phyloP scores from a whole-genome alignment of 306 rosid genomes.

The Vigna unguiculata region DNA sequence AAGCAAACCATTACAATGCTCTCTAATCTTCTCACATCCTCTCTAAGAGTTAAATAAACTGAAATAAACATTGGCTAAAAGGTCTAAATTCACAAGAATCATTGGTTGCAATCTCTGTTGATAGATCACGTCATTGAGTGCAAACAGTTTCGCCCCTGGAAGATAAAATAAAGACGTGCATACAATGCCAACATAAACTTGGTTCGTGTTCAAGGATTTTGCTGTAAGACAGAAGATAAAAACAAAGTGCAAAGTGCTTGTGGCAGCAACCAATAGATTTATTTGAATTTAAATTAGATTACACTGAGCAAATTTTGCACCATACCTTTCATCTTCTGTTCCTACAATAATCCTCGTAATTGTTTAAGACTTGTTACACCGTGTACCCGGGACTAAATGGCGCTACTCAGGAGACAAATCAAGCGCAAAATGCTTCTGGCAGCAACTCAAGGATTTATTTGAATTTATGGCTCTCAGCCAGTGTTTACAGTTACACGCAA shows the following conservation, averaged over 20 bases:
- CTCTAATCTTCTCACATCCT: no score
- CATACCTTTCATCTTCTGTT: background rate
- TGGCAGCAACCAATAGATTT: conserved; percentile 47
- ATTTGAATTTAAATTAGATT: conserved; percentile 42
- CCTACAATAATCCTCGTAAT: background rate
- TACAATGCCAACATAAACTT: conserved; percentile 10
- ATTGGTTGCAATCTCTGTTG: background rate
- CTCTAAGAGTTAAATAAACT: no score
- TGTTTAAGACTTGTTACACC: background rate
- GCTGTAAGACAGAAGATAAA: background rate
- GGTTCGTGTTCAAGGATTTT: conserved; percentile 4
- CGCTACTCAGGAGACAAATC: background rate
- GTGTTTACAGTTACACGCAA: conserved; percentile 55
- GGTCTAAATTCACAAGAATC: conserved; percentile 15
- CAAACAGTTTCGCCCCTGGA: conserved; percentile 12
- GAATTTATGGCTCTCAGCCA: conserved; percentile 52
- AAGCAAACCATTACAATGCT: no score
- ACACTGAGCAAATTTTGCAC: background rate
- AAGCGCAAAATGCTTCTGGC: background rate
- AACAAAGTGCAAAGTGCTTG: background rate
- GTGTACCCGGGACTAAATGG: background rate
- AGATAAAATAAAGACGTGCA: conserved; percentile 27
- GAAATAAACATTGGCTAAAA: background rate
- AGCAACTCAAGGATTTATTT: conserved; percentile 52
- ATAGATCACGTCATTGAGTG: conserved; percentile 8